Conservation (phyloP, 805 yeast genomes). For the Citeromyces matritensis region DNA sequence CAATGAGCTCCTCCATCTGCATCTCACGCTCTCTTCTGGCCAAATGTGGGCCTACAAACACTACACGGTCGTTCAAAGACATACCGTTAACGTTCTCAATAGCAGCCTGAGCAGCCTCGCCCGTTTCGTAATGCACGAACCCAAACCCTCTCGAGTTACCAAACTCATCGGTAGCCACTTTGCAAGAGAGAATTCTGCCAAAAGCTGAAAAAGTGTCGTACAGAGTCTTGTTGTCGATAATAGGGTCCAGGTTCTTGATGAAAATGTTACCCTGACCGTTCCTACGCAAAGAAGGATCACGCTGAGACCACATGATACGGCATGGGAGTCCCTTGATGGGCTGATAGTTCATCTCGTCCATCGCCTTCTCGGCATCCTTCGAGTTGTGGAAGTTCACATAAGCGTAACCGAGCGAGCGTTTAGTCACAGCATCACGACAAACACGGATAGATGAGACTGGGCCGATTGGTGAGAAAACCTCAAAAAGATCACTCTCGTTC, state of each 20-base stretch:
- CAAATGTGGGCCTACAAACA: constrained; percentile 88
- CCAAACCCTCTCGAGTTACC: constrained; percentile 95
- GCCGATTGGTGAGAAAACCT: constrained; percentile 88
- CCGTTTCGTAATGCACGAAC: constrained; percentile 90
- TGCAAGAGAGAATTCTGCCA: constrained; percentile 91
- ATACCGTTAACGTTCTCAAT: constrained; percentile 97
- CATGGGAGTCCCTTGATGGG: constrained; percentile 91
- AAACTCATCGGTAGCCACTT: constrained; percentile 87
- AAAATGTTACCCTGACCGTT: constrained; percentile 93
- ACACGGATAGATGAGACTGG: constrained; percentile 95
- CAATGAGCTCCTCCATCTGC: constrained; percentile 78
- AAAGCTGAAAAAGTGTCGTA: constrained; percentile 97
- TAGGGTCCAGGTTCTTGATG: constrained; percentile 97
- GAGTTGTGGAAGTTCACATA: constrained; percentile 89
- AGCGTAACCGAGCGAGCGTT: constrained; percentile 95
- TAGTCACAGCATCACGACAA: constrained; percentile 95
- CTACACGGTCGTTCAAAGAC: constrained; percentile 92
- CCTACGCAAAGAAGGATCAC: constrained; percentile 92
- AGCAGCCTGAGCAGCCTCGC: constrained; percentile 87
- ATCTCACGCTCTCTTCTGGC: constrained; percentile 90
- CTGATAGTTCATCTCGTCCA: constrained; percentile 90
- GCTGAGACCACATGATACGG: constrained; percentile 99
- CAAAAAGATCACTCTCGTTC: constrained; percentile 88
- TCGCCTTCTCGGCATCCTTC: constrained; percentile 85
- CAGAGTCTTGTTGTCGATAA: constrained; percentile 95